Evolutionary conservation across 352 stramenopile species (phyloP).

Genomic region (Phytopythium montanum): DNA sequence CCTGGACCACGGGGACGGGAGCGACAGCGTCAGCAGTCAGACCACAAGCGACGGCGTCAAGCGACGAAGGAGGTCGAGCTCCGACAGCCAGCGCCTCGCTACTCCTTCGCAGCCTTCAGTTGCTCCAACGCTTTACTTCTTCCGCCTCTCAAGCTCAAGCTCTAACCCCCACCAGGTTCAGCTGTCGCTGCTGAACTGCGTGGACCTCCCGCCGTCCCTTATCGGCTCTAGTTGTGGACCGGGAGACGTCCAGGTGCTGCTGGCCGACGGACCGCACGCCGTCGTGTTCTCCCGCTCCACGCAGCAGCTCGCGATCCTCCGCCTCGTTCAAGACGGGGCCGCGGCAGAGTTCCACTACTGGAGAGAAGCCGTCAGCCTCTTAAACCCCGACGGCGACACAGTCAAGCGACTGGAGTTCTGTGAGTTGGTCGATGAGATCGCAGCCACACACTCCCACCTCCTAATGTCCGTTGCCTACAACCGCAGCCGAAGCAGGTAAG

Average conservation of each 20-base stretch:
- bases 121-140: conserved; percentile 16
- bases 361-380: conserved; percentile 1
- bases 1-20: background rate
- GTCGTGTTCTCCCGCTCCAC: conserved; percentile 20
- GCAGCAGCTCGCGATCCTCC: conserved; percentile 4
- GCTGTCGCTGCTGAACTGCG: conserved; percentile 19
- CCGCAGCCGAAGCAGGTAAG: background rate
- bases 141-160: conserved; percentile 9
- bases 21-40: background rate
- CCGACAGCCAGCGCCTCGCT: background rate
- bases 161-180: background rate
- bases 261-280: conserved; percentile 32
- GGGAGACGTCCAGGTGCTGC: conserved; percentile 18
- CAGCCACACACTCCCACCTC: background rate
- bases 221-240: background rate
- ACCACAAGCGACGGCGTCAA: background rate
- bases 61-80: background rate
- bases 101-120: background rate
- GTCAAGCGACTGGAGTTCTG: background rate
- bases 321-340: conserved; percentile 10
- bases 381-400: background rate
- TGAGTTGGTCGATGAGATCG: background rate
- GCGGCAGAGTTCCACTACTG: conserved; percentile 31
- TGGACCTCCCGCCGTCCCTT: conserved; percentile 13
- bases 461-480: background rate